Conservation (phyloP, 805 yeast genomes). For the Ogataea trehaloabstinens region DNA sequence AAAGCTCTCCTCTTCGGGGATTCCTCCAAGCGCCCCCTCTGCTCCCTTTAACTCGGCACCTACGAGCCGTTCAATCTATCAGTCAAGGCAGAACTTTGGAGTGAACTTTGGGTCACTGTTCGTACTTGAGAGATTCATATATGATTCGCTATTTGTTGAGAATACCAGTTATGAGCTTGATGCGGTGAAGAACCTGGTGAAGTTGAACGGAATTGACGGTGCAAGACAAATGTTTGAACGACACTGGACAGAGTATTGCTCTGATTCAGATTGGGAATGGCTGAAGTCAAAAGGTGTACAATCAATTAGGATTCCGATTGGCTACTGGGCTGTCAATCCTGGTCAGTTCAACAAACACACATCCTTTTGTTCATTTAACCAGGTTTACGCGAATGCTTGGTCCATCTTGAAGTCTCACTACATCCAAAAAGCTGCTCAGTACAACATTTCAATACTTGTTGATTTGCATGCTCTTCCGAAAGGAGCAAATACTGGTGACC, state of each 20-base stretch:
- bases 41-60: constrained; percentile 37
- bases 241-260: constrained; percentile 66
- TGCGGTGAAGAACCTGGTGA: constrained; percentile 54
- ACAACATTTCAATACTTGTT: constrained; percentile 70
- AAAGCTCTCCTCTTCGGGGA: constrained; percentile 3
- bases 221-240: constrained; percentile 52
- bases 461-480: constrained; percentile 91
- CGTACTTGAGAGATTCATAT: constrained; percentile 79
- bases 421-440: constrained; percentile 55
- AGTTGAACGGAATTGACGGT: constrained; percentile 49
- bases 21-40: constrained; percentile 23
- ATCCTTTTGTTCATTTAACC: constrained; percentile 52
- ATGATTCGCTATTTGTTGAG: constrained; percentile 55
- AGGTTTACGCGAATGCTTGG: constrained; percentile 79
- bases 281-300: constrained; percentile 65
- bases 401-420: constrained; percentile 44
- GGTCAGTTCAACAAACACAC: constrained; percentile 59
- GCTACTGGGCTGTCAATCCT: constrained; percentile 83
- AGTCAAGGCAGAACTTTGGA: constrained; percentile 66
- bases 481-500: constrained; percentile 86
- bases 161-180: constrained; percentile 69
- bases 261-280: constrained; percentile 80
- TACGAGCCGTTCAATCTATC: constrained; percentile 48
- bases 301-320: constrained; percentile 81
- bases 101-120: constrained; percentile 84